Evolutionary conservation across 2,329 filamentous ascomycete species (phyloP).

Genomic region (Colletotrichum liaoningense): DNA sequence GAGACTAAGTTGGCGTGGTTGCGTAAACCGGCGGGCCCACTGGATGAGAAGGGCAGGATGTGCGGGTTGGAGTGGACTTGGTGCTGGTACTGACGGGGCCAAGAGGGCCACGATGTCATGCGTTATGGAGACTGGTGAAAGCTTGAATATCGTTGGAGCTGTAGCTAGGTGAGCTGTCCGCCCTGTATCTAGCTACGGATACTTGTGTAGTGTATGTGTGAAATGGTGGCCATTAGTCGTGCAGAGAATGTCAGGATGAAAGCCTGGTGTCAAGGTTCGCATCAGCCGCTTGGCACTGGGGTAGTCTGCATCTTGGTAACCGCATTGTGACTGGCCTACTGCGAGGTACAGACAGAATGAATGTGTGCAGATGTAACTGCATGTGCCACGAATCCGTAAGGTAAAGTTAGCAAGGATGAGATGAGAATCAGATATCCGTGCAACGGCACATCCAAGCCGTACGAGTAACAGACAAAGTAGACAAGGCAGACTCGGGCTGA

Average conservation of each 20-base stretch:
- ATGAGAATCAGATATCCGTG: not conserved
- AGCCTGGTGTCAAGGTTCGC: not conserved
- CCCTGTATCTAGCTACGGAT: not conserved
- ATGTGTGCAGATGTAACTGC: not conserved
- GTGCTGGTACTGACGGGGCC: slow-evolving; percentile 24
- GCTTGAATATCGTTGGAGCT: slow-evolving; percentile 13
- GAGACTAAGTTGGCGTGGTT: slow-evolving; percentile 10
- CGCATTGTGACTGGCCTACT: not conserved
- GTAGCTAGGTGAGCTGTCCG: not conserved
- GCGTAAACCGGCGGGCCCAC: slow-evolving; percentile 14
- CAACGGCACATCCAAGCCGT: not conserved
- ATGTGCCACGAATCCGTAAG: no score
- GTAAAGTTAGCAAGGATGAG: not conserved
- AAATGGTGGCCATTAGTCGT: not conserved
- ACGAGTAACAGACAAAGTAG: slow-evolving; percentile 11
- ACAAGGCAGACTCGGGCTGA: not conserved
- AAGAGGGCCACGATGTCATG: slow-evolving; percentile 32
- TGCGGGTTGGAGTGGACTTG: slow-evolving; percentile 6
- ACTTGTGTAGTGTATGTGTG: not conserved
- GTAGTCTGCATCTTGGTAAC: not conserved
- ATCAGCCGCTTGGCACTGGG: not conserved
- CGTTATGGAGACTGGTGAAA: slow-evolving; percentile 20
- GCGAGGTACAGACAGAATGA: not conserved
- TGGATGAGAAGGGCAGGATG: not conserved
- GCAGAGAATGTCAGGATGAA: not conserved